A percentile compares a stretch with the other conserved stretches of the same genome.
Conservation (phyloP, 2,329 filamentous ascomycete species). For the Stagonosporopsis cucurbitacearum region DNA sequence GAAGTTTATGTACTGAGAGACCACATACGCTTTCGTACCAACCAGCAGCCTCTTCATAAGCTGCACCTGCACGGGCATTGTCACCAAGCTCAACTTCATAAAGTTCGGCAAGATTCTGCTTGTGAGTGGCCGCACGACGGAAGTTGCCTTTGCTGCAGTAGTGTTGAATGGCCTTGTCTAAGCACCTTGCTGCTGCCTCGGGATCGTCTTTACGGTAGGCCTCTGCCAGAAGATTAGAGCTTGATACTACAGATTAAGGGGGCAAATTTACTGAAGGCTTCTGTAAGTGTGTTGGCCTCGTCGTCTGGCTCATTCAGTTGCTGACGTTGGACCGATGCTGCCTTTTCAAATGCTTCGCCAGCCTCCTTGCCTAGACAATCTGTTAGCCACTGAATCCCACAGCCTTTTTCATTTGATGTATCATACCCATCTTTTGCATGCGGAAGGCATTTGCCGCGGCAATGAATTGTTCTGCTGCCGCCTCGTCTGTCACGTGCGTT, state of each 20-base stretch:
- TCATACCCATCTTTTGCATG: slow-evolving; percentile 80
- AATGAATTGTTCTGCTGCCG: slow-evolving; percentile 84
- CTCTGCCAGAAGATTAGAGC: slow-evolving; percentile 53
- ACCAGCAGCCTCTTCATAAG: slow-evolving; percentile 82
- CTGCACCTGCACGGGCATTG: slow-evolving; percentile 76
- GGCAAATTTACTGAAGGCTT: slow-evolving; percentile 73
- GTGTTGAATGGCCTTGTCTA: slow-evolving; percentile 80
- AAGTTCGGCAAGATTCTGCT: slow-evolving; percentile 86
- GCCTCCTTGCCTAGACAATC: slow-evolving; percentile 75
- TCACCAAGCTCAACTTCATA: slow-evolving; percentile 84
- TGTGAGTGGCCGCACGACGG: slow-evolving; percentile 85
- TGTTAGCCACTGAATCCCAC: fast-evolving
- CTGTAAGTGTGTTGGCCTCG: slow-evolving; percentile 83
- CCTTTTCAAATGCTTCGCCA: slow-evolving; percentile 82
- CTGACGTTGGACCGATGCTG: slow-evolving; percentile 78
- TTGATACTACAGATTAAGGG: too few species aligned
- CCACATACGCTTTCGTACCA: slow-evolving; percentile 73
- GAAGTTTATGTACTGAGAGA: neutral
- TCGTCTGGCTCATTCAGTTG: slow-evolving; percentile 92
- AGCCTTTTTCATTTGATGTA: neutral
- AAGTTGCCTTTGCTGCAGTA: slow-evolving; percentile 92
- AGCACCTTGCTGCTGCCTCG: slow-evolving; percentile 78
- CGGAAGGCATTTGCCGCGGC: slow-evolving; percentile 92
- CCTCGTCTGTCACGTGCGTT: slow-evolving; percentile 62
- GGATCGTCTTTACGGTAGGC: slow-evolving; percentile 87